phyloP scores from a whole-genome alignment of 2,329 filamentous ascomycete genomes.

The Chaetomium globosum region DNA sequence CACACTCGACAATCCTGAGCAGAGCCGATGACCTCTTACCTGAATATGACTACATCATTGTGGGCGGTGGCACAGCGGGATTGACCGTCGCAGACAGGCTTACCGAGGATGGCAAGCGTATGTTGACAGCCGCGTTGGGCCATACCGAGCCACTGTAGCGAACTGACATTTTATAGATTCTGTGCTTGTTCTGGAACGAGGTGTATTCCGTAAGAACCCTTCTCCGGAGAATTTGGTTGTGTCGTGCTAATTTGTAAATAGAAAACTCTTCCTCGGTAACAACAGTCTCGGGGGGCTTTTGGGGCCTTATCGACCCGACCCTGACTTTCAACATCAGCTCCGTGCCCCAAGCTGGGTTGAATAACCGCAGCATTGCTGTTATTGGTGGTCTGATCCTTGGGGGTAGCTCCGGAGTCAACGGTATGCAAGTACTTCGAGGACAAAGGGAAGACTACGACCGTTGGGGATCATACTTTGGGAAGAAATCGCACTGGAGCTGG shows the following conservation, averaged over 20 bases:
- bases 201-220: slow-evolving; percentile 36
- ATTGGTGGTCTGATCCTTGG: slow-evolving; percentile 36
- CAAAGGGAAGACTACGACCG: slow-evolving; percentile 39
- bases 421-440: slow-evolving; percentile 39
- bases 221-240: slow-evolving; percentile 32
- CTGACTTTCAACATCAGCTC: slow-evolving; percentile 40
- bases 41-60: slow-evolving; percentile 33
- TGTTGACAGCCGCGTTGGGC: not conserved
- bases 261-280: slow-evolving; percentile 20
- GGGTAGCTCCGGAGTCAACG: slow-evolving; percentile 40
- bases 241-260: not conserved
- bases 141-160: not conserved
- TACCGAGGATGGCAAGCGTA: slow-evolving; percentile 28
- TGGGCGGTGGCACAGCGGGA: slow-evolving; percentile 32
- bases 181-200: slow-evolving; percentile 40
- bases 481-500: slow-evolving; percentile 39
- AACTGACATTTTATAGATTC: slow-evolving; percentile 22
- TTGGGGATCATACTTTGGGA: slow-evolving; percentile 36
- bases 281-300: slow-evolving; percentile 13
- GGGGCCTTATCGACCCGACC: slow-evolving; percentile 20
- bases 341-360: slow-evolving; percentile 33
- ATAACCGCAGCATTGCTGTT: slow-evolving; percentile 34
- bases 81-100: slow-evolving; percentile 32
- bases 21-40: slow-evolving; percentile 16
- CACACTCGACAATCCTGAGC: slow-evolving; percentile 18